A percentile compares a stretch with the other conserved stretches of the same genome.
These are phyloP conservation scores for Sporothrix brunneoviolacea DNA, from an alignment of 2,329 filamentous ascomycete genomes.

Conservation along the genomic window DNA sequence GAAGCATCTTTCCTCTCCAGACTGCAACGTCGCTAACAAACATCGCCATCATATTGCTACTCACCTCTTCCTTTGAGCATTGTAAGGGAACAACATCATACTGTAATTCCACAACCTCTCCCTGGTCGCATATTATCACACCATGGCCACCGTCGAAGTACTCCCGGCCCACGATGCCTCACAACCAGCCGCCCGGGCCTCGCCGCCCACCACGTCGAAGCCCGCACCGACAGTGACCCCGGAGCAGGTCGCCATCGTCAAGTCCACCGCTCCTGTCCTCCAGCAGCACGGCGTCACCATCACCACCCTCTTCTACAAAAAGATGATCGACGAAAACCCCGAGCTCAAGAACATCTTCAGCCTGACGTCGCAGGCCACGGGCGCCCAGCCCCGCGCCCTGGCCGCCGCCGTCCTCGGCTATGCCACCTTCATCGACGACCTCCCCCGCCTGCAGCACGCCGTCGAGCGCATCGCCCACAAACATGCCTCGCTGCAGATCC, in stretches of 20 bases:
- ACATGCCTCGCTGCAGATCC: slow-evolving; percentile 64
- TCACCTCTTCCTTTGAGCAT: too few relatives aligned
- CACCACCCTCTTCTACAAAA: slow-evolving; percentile 66
- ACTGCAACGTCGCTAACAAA: too few relatives aligned
- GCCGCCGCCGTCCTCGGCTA: slow-evolving; percentile 65
- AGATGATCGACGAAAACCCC: slow-evolving; percentile 58
- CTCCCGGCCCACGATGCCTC: neutral
- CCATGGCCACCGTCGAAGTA: neutral
- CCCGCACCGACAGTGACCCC: slow-evolving; percentile 42
- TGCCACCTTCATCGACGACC: slow-evolving; percentile 64
- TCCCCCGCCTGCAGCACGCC: slow-evolving; percentile 48
- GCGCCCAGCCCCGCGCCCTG: slow-evolving; percentile 63
- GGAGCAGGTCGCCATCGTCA: slow-evolving; percentile 64
- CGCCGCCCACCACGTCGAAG: neutral
- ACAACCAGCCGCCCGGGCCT: neutral
- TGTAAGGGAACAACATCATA: too few relatives aligned
- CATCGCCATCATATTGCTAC: too few relatives aligned
- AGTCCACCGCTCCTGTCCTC: slow-evolving; percentile 68
- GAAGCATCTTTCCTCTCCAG: too few relatives aligned
- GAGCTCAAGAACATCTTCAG: slow-evolving; percentile 66
- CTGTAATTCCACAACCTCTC: too few relatives aligned
- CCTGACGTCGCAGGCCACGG: slow-evolving; percentile 59
- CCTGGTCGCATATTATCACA: too few relatives aligned
- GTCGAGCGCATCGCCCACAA: slow-evolving; percentile 69
- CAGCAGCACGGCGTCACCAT: slow-evolving; percentile 61